Evolutionary conservation across 768 basidiomycete genomes (phyloP).

Genomic region (Kwoniella shandongensis): DNA sequence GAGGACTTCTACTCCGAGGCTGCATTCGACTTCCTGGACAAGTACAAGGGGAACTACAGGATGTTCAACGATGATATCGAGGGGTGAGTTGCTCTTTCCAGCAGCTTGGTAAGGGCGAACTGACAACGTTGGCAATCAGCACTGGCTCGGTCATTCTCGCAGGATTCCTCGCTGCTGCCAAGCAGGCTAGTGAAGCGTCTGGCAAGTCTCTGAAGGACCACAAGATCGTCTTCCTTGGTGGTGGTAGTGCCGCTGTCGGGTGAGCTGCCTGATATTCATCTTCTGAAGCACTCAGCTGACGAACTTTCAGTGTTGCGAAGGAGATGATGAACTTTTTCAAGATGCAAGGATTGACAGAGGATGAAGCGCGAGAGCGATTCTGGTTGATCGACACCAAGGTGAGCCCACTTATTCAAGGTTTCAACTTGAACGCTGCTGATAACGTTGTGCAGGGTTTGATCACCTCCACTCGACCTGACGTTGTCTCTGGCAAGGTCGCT

Average conservation of each 20-base stretch:
- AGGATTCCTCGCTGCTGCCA: constrained; percentile 85
- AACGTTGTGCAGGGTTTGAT: constrained; percentile 66
- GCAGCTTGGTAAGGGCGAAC: not conserved
- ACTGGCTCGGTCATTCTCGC: constrained; percentile 87
- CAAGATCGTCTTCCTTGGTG: constrained; percentile 87
- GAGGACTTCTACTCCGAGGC: constrained; percentile 90
- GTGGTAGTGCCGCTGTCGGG: constrained; percentile 84
- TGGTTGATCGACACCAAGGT: constrained; percentile 74
- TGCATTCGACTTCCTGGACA: constrained; percentile 79
- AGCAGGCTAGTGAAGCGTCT: constrained; percentile 69
- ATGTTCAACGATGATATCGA: constrained; percentile 91
- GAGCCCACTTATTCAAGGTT: not conserved
- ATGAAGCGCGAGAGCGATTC: constrained; percentile 74
- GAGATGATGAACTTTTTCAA: constrained; percentile 86
- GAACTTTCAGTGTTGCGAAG: constrained; percentile 65
- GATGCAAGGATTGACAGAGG: constrained; percentile 69
- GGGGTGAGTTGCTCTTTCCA: constrained; percentile 51
- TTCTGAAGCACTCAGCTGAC: constrained; percentile 14
- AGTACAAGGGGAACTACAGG: constrained; percentile 72
- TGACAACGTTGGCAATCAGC: constrained; percentile 51
- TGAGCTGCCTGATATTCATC: too few relatives aligned
- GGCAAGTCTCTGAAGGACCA: constrained; percentile 69
- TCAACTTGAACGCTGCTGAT: not conserved
- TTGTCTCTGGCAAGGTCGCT: constrained; percentile 59
- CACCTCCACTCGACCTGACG: constrained; percentile 67